Evolutionary conservation across 2,329 filamentous ascomycete species (phyloP).

Genomic region (Scedosporium minutisporum): DNA sequence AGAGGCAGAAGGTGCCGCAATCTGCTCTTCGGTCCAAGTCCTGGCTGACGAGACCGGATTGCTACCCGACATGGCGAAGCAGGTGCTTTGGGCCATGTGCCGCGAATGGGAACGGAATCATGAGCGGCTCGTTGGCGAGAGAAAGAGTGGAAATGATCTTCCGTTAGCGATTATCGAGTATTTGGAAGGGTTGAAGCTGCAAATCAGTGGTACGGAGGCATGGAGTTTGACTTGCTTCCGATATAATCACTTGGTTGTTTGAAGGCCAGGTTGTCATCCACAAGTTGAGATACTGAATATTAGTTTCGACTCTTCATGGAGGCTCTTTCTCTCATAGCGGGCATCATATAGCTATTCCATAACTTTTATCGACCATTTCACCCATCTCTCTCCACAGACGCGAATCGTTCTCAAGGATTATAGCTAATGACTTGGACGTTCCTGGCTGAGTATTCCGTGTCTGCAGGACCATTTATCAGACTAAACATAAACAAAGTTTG

Average conservation of each 20-base stretch:
- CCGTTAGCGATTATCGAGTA: slow-evolving; percentile 3
- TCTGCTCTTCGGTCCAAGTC: slow-evolving; percentile 22
- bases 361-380: not conserved
- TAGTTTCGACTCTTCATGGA: too few relatives aligned
- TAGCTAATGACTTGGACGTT: slow-evolving; percentile 1
- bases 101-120: slow-evolving; percentile 9
- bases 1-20: slow-evolving; percentile 14
- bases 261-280: too few relatives aligned
- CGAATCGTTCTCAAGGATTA: not conserved
- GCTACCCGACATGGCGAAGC: slow-evolving; percentile 6
- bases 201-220: slow-evolving; percentile 9
- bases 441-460: not conserved
- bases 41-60: slow-evolving; percentile 16
- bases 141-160: not conserved
- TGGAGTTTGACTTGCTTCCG: slow-evolving; percentile 10
- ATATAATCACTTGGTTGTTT: slow-evolving; percentile 5
- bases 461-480: not conserved
- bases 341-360: too few relatives aligned
- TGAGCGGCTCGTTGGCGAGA: not conserved
- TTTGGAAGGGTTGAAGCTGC: slow-evolving; percentile 7
- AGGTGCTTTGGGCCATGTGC: slow-evolving; percentile 9
- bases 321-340: too few relatives aligned
- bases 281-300: too few relatives aligned
- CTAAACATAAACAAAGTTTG: not conserved
- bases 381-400: not conserved